Base-by-base conservation (phyloP, 1,139 yeast genomes). In the Lodderomyces oxycetoniae region DNA sequence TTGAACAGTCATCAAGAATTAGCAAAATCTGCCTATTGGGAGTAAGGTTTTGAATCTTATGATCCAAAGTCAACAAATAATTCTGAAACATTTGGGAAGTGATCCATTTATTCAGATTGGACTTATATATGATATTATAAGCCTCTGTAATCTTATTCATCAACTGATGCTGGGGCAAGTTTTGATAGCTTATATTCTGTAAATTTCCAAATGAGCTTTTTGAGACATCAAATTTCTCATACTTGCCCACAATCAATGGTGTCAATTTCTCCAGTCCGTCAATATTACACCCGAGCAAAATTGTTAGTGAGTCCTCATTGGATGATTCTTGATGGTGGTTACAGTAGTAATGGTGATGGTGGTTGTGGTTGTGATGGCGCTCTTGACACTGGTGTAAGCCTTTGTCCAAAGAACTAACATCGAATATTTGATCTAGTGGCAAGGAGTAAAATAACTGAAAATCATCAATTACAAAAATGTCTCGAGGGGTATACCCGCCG, bases 41-140 rank as follows among this genome's bases (percentile, higher is more conserved):
- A 3, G 53, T 45, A 25, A 61, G 59, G 34, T 67, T 55, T 8
- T 59, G 49, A 7, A 68, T 47, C 43, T 80, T 68, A 46, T 77
- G 81, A 43, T 79, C 85, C 49, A 79, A 57, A 5, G 77, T 64
- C 3, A 74, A 60, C 17, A 79, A 52, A 67, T 81, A 79, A 45
- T 77, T 77, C 43, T 78, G 80, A 45, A 79, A 77, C 56, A 77
- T 59, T 25, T 77, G 72, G n/a, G 81, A 72, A 2, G 85, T 78
- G 25, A 79, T 60, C 83, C 84, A 77, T 39, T 77, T 75, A 52
- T 75, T 76, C 34, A 71, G 65, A 44, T 79, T 78, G 34, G 79
- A 73, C 44, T 76, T 77, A 53, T 77, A 78, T 15, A 69, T 61
- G 7, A 79, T 59, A 17, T 73, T 71, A 48, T 75, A 75, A 22